Conservation (phyloP, 1,284 basidiomycete genomes). For the Paramarasmius palmivorus region DNA sequence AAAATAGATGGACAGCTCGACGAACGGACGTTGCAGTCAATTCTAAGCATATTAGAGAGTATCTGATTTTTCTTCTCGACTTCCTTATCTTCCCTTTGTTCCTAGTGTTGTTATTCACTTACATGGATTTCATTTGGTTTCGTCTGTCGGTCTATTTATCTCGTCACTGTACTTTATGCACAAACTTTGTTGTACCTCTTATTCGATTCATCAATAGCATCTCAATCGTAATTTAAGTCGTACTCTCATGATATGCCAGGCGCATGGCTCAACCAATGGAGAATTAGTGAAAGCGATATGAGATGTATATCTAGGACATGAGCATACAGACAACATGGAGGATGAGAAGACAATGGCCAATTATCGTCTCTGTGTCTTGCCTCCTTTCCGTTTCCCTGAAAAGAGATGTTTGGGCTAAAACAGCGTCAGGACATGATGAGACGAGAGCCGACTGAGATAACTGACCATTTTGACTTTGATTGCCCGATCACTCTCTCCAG, state of each 20-base stretch:
- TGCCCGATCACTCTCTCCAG: conserved; percentile 85
- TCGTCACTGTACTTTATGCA: conserved; percentile 6
- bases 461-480: conserved; percentile 80
- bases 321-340: too few relatives aligned
- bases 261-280: too few relatives aligned
- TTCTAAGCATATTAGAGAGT: conserved; percentile 33
- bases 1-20: conserved; percentile 38
- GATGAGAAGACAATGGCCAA: neutral
- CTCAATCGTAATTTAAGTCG: too few relatives aligned
- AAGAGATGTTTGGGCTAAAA: conserved; percentile 81
- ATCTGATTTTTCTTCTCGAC: conserved; percentile 18
- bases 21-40: conserved; percentile 44
- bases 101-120: neutral
- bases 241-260: too few relatives aligned
- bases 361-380: conserved; percentile 84
- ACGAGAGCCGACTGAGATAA: conserved; percentile 18
- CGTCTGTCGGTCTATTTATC: neutral
- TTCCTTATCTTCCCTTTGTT: conserved; percentile 8
- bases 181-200: conserved; percentile 8
- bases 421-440: conserved; percentile 7
- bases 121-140: neutral
- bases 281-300: too few relatives aligned
- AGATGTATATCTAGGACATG: too few relatives aligned
- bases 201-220: too few relatives aligned
- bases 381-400: conserved; percentile 85